A percentile compares a stretch with the other conserved stretches of the same genome.
Evolutionary conservation across 2,329 filamentous ascomycete species (phyloP).

Genomic region (Pochonia chlamydosporia): DNA sequence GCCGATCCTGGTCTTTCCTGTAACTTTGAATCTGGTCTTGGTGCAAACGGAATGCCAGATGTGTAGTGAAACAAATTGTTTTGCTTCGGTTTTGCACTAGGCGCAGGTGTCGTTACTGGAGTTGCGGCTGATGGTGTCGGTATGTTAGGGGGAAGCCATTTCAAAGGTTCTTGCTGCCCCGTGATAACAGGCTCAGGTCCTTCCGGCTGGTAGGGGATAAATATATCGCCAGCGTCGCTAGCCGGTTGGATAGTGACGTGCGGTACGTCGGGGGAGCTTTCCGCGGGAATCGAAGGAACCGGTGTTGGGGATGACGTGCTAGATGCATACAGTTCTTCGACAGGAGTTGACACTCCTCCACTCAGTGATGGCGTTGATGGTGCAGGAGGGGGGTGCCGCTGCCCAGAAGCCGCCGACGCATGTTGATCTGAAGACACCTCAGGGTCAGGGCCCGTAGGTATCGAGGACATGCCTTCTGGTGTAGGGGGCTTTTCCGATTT

Average conservation of each 20-base stretch:
- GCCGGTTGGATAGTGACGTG: slow-evolving; percentile 20
- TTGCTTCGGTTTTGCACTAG: slow-evolving; percentile 28
- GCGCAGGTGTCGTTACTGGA: slow-evolving; percentile 23
- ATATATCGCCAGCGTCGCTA: slow-evolving; percentile 30
- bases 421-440: not conserved
- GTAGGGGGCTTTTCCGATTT: not conserved
- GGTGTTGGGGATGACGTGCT: slow-evolving; percentile 15
- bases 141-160: slow-evolving; percentile 47
- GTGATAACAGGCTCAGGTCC: slow-evolving; percentile 37
- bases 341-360: slow-evolving; percentile 18
- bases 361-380: slow-evolving; percentile 17
- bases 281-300: slow-evolving; percentile 16
- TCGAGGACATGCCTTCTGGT: not conserved
- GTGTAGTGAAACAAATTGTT: slow-evolving; percentile 31
- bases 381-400: slow-evolving; percentile 14
- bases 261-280: slow-evolving; percentile 24
- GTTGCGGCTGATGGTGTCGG: slow-evolving; percentile 28
- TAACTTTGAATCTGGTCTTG: slow-evolving; percentile 13
- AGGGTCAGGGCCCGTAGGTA: not conserved
- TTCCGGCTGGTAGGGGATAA: slow-evolving; percentile 51
- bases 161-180: slow-evolving; percentile 33
- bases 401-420: not conserved
- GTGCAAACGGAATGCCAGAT: slow-evolving; percentile 43
- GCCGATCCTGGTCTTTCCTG: not conserved
- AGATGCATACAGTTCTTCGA: slow-evolving; percentile 17